A percentile compares a stretch with the other conserved stretches of the same genome.
Conservation (phyloP, 2,329 filamentous ascomycete species). For the Sporothrix protearum region DNA sequence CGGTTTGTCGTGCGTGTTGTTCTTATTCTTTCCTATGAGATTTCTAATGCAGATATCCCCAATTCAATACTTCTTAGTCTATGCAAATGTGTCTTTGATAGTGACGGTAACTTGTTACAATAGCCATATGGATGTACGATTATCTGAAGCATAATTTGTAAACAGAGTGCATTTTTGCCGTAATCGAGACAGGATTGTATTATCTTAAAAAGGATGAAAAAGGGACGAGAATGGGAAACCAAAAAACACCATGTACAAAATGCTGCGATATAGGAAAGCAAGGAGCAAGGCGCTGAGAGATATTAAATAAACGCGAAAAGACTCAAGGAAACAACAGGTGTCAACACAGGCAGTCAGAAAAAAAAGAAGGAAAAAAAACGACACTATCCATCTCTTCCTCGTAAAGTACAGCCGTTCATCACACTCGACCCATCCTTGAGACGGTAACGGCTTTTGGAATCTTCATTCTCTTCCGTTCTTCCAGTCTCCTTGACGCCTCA, state of each 20-base stretch:
- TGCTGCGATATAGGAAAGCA: not conserved
- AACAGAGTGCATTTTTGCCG: too few species aligned
- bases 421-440: not conserved
- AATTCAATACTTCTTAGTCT: constrained; percentile 28
- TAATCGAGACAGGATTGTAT: too few species aligned
- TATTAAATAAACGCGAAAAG: not conserved
- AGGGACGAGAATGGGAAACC: not conserved
- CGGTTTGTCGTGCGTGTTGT: constrained; percentile 24
- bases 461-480: not conserved
- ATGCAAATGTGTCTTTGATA: not conserved
- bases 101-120: too few species aligned
- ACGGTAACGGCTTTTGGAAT: not conserved
- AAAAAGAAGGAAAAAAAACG: not conserved
- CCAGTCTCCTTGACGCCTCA: not conserved
- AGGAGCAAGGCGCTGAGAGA: not conserved
- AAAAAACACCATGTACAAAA: not conserved
- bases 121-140: too few species aligned
- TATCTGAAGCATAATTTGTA: too few species aligned
- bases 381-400: not conserved
- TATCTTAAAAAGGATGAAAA: not conserved
- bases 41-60: constrained; percentile 61
- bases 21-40: constrained; percentile 47
- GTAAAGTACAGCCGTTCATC: not conserved
- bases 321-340: not conserved
- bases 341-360: not conserved